Evolutionary conservation across 805 yeast species (phyloP).

Genomic region (Groenewaldozyma tartarivorans): DNA sequence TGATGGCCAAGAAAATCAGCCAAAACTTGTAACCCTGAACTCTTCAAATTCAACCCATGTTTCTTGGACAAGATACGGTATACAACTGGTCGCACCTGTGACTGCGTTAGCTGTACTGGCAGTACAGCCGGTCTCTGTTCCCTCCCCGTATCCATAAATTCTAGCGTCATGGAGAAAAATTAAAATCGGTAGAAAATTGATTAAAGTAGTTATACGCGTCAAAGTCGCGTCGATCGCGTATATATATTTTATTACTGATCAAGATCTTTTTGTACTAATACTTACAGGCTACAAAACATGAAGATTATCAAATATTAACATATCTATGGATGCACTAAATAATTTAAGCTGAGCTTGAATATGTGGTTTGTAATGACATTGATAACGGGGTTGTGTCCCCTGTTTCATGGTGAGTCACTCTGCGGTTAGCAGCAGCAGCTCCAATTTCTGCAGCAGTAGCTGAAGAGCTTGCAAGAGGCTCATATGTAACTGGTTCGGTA

Average conservation of each 20-base stretch:
- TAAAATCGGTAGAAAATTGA: too few relatives aligned
- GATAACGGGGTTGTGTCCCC: constrained; percentile 4
- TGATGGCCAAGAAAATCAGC: constrained; percentile 67
- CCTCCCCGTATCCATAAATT: too few relatives aligned
- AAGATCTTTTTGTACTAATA: too few relatives aligned
- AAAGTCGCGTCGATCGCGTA: constrained; percentile 1
- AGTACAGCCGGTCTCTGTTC: constrained; percentile 35
- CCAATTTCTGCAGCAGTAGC: too few relatives aligned
- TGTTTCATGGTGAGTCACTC: background rate
- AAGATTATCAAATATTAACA: too few relatives aligned
- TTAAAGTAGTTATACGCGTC: too few relatives aligned
- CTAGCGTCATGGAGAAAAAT: too few relatives aligned
- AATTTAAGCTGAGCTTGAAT: too few relatives aligned
- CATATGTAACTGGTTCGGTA: background rate
- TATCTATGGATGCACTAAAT: too few relatives aligned
- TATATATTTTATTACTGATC: too few relatives aligned
- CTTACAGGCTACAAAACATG: too few relatives aligned
- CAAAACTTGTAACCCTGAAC: constrained; percentile 66
- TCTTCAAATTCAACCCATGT: constrained; percentile 81
- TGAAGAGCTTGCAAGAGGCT: background rate
- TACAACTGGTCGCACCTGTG: constrained; percentile 83
- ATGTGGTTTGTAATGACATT: constrained; percentile 4
- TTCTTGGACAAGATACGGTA: constrained; percentile 85
- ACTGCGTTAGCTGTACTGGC: constrained; percentile 71
- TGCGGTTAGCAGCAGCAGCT: too few relatives aligned